These are phyloP conservation scores for Hirschfeldia incana DNA, from an alignment of 345 rosid genomes.

Conservation along the genomic window DNA sequence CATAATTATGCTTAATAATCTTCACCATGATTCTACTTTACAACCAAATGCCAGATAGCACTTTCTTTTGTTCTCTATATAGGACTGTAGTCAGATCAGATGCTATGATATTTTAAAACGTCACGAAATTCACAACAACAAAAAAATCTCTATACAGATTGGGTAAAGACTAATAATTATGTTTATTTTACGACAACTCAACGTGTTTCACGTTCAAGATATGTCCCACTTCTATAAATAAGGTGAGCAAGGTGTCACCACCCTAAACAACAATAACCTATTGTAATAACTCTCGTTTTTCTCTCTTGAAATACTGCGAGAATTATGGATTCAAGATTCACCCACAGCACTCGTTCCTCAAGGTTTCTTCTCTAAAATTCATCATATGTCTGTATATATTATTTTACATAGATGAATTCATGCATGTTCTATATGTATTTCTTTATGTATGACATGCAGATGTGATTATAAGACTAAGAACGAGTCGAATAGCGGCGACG, in stretches of 20 bases:
- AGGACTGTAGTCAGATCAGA: neutral
- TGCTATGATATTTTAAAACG: neutral
- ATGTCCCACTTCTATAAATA: constrained; percentile 29
- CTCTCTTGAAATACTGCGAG: neutral
- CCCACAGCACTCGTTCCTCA: neutral
- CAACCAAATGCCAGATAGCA: neutral
- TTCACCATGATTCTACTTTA: constrained; percentile 16
- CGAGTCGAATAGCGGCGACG: neutral
- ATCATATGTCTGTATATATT: constrained; percentile 1
- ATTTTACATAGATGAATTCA: neutral
- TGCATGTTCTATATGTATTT: neutral
- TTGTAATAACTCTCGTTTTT: neutral
- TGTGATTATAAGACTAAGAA: neutral
- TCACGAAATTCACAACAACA: neutral
- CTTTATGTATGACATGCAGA: constrained; percentile 4
- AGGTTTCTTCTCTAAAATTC: constrained; percentile 12
- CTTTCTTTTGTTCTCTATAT: constrained; percentile 10
- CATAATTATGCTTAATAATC: constrained; percentile 21
- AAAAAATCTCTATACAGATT: neutral
- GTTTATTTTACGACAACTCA: neutral
- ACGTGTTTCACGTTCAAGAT: constrained; percentile 32
- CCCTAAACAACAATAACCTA: neutral
- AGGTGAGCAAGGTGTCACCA: neutral
- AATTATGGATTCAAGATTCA: constrained; percentile 19
- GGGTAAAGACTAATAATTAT: neutral